Percentiles rank a stretch among this genome's conserved stretches.
Evolutionary conservation across 1,139 yeast species (phyloP).

Genomic region (Yamadazyma diospyri): DNA sequence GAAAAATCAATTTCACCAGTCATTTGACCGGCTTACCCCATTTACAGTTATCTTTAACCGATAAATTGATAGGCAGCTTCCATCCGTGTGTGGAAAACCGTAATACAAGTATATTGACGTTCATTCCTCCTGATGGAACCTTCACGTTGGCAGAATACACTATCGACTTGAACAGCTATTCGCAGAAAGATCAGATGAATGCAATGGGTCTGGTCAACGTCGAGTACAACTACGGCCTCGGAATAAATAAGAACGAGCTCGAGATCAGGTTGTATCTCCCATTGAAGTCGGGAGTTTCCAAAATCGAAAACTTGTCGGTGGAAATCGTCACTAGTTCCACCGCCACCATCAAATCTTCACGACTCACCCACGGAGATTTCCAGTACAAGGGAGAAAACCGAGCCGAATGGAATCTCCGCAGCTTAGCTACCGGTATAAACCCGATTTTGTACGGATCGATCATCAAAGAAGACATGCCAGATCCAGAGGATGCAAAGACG

Average conservation of each 20-base stretch:
- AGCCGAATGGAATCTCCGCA: slow-evolving; percentile 72
- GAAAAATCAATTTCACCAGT: slow-evolving; percentile 60
- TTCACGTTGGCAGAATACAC: slow-evolving; percentile 63
- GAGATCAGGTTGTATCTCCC: slow-evolving; percentile 63
- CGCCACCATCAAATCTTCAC: slow-evolving; percentile 42
- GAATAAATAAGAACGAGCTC: slow-evolving; percentile 64
- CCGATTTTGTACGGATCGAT: slow-evolving; percentile 65
- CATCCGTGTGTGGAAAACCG: slow-evolving; percentile 56
- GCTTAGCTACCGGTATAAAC: slow-evolving; percentile 59
- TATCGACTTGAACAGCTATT: slow-evolving; percentile 40
- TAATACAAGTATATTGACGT: slow-evolving; percentile 54
- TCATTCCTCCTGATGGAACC: slow-evolving; percentile 88
- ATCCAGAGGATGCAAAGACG: slow-evolving; percentile 8
- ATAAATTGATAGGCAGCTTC: slow-evolving; percentile 47
- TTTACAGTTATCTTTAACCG: slow-evolving; percentile 52
- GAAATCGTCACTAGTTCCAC: slow-evolving; percentile 28
- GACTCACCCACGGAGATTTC: slow-evolving; percentile 75
- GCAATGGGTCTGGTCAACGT: slow-evolving; percentile 56
- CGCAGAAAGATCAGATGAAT: slow-evolving; percentile 17
- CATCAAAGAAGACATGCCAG: slow-evolving; percentile 14
- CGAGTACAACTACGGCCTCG: slow-evolving; percentile 60
- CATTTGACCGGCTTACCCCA: slow-evolving; percentile 75
- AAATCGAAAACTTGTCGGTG: slow-evolving; percentile 55
- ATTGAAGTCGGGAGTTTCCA: slow-evolving; percentile 46
- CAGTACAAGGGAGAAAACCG: slow-evolving; percentile 47